Conservation (phyloP, 2,329 filamentous ascomycete species). For the Aaosphaeria pasadenensis region DNA sequence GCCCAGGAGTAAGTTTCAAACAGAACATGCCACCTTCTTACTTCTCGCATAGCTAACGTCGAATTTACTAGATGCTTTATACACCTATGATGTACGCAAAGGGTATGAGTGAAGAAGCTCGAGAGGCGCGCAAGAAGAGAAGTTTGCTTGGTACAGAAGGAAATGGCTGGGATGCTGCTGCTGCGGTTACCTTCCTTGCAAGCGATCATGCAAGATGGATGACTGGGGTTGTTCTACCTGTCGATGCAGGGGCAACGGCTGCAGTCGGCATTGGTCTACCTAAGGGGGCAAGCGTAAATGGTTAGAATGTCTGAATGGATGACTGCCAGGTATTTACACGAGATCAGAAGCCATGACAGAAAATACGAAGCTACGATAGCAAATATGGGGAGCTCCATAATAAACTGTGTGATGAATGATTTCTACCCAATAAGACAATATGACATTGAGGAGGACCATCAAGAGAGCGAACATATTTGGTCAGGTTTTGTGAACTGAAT, state of each 20-base stretch:
- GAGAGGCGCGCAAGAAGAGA: constrained; percentile 48
- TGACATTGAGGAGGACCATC: no score
- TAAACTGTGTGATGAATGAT: no score
- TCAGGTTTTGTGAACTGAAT: no score
- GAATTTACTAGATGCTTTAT: constrained; percentile 45
- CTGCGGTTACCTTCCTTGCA: constrained; percentile 52
- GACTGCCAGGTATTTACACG: no score
- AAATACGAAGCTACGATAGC: no score
- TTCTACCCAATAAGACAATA: no score
- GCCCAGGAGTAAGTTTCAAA: constrained; percentile 40
- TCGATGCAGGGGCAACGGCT: constrained; percentile 30
- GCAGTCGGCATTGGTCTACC: constrained; percentile 24
- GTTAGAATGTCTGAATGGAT: constrained; percentile 3
- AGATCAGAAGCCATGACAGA: no score
- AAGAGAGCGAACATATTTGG: no score
- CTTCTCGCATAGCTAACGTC: background rate
- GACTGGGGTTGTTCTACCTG: constrained; percentile 32
- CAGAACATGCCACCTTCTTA: background rate
- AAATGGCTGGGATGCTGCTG: constrained; percentile 53
- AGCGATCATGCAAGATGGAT: constrained; percentile 54
- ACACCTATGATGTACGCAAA: constrained; percentile 55
- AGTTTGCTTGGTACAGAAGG: constrained; percentile 54
- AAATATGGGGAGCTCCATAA: no score
- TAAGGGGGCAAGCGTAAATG: constrained; percentile 23
- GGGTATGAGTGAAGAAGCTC: constrained; percentile 50